Conservation (phyloP, 148 eudicot genomes). For the Rhododendron williamsianum region DNA sequence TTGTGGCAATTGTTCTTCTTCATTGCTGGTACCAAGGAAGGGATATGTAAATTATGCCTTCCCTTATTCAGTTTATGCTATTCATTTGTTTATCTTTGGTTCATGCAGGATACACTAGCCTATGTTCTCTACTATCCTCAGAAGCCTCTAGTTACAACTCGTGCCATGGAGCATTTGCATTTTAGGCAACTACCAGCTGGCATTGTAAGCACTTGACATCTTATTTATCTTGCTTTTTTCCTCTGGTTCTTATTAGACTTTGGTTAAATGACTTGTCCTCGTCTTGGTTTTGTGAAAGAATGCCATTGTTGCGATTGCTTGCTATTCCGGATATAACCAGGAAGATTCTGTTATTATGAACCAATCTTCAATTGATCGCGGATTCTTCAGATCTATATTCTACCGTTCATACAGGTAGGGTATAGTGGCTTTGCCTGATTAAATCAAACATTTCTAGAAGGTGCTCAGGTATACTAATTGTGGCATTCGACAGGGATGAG, state of each 20-base stretch:
- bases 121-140: slow-evolving; percentile 96
- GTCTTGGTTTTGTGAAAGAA: slow-evolving; percentile 32
- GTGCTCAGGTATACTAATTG: background rate
- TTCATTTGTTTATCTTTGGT: background rate
- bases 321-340: slow-evolving; percentile 95
- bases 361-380: slow-evolving; percentile 91
- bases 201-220: slow-evolving; percentile 34
- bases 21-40: background rate
- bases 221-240: background rate
- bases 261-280: slow-evolving; percentile 3
- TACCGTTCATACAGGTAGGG: slow-evolving; percentile 84
- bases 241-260: background rate
- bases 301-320: slow-evolving; percentile 87
- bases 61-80: background rate
- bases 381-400: slow-evolving; percentile 82
- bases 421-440: background rate
- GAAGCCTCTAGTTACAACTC: slow-evolving; percentile 94
- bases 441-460: background rate
- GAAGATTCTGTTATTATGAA: slow-evolving; percentile 99
- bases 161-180: slow-evolving; percentile 97
- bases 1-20: background rate
- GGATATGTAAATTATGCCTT: background rate
- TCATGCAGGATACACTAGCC: slow-evolving; percentile 73
- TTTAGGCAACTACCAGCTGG: slow-evolving; percentile 97
- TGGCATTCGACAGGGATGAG: slow-evolving; percentile 52